Conservation (phyloP, 805 yeast species). For the Lachancea sp. region DNA sequence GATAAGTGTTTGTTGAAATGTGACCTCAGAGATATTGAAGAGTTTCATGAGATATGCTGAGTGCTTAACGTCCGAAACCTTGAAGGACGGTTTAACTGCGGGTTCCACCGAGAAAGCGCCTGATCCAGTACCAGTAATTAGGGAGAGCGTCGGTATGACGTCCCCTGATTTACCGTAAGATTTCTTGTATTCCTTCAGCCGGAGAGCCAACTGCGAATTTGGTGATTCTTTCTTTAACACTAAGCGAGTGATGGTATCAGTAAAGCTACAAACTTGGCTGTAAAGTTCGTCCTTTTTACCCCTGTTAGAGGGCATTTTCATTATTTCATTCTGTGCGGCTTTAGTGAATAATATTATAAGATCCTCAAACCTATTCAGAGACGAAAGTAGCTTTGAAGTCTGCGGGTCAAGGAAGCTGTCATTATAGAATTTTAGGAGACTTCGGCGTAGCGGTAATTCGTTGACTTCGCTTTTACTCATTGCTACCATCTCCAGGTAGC, state of each 20-base stretch:
- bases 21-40: slow-evolving; percentile 43
- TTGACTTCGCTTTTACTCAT: slow-evolving; percentile 35
- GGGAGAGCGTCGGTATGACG: slow-evolving; percentile 15
- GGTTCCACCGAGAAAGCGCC: slow-evolving; percentile 3
- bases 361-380: slow-evolving; percentile 36
- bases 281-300: slow-evolving; percentile 23
- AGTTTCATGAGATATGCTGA: slow-evolving; percentile 42
- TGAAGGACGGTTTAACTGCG: slow-evolving; percentile 43
- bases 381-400: slow-evolving; percentile 25
- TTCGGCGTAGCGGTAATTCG: slow-evolving; percentile 46
- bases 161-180: slow-evolving; percentile 13
- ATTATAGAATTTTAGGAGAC: slow-evolving; percentile 57
- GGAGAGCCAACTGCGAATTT: slow-evolving; percentile 27
- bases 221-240: slow-evolving; percentile 12
- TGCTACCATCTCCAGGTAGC: slow-evolving; percentile 40
- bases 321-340: slow-evolving; percentile 46
- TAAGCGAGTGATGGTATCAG: slow-evolving; percentile 18
- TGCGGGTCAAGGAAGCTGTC: slow-evolving; percentile 45
- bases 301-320: slow-evolving; percentile 32
- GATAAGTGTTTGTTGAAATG: slow-evolving; percentile 50
- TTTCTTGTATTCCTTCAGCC: slow-evolving; percentile 39
- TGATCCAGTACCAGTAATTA: not conserved
- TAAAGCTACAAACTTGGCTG: slow-evolving; percentile 22
- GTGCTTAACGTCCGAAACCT: slow-evolving; percentile 48
- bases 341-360: slow-evolving; percentile 48